Evolutionary conservation across 495 filamentous ascomycete genomes (phyloP).

Genomic region (Aspergillus conjunctus): DNA sequence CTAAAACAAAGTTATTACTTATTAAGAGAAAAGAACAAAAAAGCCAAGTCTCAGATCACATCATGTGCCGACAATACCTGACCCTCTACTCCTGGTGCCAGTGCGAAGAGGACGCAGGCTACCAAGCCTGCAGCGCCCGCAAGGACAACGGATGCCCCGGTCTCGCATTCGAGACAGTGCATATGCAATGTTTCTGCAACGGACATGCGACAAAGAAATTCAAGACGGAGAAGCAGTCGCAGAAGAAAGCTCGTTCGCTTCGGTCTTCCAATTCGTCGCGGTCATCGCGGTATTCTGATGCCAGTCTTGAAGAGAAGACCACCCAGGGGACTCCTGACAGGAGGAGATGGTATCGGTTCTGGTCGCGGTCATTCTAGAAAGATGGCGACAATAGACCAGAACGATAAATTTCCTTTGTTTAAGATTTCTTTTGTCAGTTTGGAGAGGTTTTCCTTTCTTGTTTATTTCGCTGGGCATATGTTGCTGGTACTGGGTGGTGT

Average conservation of each 20-base stretch:
- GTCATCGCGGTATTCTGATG: constrained; percentile 1
- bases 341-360: constrained; percentile 42
- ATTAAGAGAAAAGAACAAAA: not conserved
- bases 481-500: not conserved
- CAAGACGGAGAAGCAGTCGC: constrained; percentile 38
- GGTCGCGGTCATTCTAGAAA: constrained; percentile 23
- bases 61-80: constrained; percentile 48
- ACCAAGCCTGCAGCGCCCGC: constrained; percentile 33
- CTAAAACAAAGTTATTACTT: not conserved
- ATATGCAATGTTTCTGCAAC: constrained; percentile 51
- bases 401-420: not conserved
- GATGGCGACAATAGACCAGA: too few species aligned
- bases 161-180: constrained; percentile 42
- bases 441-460: not conserved
- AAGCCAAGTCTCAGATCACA: constrained; percentile 12
- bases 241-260: constrained; percentile 30
- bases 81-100: constrained; percentile 50
- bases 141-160: constrained; percentile 39
- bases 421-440: not conserved
- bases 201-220: constrained; percentile 43
- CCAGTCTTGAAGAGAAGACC: constrained; percentile 36
- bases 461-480: not conserved
- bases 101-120: constrained; percentile 46
- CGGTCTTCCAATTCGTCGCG: constrained; percentile 3
- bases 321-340: constrained; percentile 23